Evolutionary conservation across 306 rosid species (phyloP).

Genomic region (Corylus americana): DNA sequence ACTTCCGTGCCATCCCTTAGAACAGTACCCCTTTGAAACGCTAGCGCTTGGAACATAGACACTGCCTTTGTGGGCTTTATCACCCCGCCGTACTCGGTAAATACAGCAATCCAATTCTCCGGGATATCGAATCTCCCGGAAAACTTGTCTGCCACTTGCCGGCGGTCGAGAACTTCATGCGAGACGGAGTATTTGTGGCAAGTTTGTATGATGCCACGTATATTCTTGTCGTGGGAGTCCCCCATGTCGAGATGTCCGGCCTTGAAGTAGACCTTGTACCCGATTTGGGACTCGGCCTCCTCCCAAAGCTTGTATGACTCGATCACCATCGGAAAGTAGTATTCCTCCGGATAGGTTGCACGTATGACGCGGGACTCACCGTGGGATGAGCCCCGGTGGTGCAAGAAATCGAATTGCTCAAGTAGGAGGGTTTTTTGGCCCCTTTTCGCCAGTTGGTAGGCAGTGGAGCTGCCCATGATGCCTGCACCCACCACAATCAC

Average conservation of each 20-base stretch:
- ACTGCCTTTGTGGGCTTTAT: conserved; percentile 86
- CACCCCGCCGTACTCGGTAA: conserved; percentile 59
- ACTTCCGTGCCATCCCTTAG: conserved; percentile 63
- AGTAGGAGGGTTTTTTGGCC: conserved; percentile 59
- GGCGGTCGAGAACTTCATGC: conserved; percentile 32
- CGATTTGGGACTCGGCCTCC: conserved; percentile 56
- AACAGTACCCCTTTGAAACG: conserved; percentile 57
- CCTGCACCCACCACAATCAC: conserved; percentile 66
- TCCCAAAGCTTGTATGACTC: conserved; percentile 75
- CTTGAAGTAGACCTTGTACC: conserved; percentile 64
- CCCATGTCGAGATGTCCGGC: conserved; percentile 73
- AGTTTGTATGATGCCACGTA: conserved; percentile 41
- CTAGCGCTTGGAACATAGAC: conserved; percentile 74
- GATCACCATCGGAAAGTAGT: conserved; percentile 59
- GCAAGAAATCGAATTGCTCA: conserved; percentile 90
- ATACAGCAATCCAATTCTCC: conserved; percentile 59
- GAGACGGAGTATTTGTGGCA: conserved; percentile 35
- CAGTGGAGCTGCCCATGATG: conserved; percentile 83
- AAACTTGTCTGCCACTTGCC: conserved; percentile 36
- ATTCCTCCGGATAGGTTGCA: conserved; percentile 55
- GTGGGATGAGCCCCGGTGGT: conserved; percentile 95
- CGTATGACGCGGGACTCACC: conserved; percentile 97
- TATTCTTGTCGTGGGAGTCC: conserved; percentile 5
- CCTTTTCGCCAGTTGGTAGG: conserved; percentile 59
- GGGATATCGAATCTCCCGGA: conserved; percentile 58